These are phyloP conservation scores for Tremella fuciformis DNA, from an alignment of 768 basidiomycete genomes.

Conservation along the genomic window DNA sequence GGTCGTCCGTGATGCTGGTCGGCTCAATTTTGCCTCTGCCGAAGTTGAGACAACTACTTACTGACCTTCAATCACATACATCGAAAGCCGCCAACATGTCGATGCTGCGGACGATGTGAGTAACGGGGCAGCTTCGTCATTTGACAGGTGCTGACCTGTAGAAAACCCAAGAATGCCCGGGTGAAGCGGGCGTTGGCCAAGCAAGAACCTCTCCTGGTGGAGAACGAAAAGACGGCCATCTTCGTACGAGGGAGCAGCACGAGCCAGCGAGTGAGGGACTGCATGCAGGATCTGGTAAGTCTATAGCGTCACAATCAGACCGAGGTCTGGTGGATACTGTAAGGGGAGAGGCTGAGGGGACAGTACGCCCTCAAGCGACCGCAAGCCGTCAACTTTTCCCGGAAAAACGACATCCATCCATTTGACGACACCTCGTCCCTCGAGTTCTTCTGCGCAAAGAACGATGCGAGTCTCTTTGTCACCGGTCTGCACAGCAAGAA, in stretches of 20 bases:
- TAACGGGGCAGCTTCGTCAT: neutral
- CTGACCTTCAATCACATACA: no score
- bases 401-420: conserved; percentile 85
- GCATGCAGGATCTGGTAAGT: conserved; percentile 85
- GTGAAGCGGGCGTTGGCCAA: conserved; percentile 85
- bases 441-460: conserved; percentile 90
- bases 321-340: neutral
- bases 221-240: conserved; percentile 72
- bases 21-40: no score
- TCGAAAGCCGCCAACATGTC: conserved; percentile 35
- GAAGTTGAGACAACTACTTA: no score
- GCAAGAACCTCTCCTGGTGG: conserved; percentile 82
- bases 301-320: neutral
- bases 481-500: conserved; percentile 93
- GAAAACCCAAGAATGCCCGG: conserved; percentile 93
- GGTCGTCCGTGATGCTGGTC: no score
- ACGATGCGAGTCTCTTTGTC: conserved; percentile 88
- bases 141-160: conserved; percentile 41
- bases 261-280: conserved; percentile 72
- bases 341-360: conserved; percentile 1
- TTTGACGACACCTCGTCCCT: conserved; percentile 81
- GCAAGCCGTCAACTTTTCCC: conserved; percentile 83
- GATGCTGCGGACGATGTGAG: conserved; percentile 53
- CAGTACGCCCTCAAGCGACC: conserved; percentile 95
- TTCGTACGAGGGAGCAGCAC: conserved; percentile 87